A percentile compares a stretch with the other conserved stretches of the same genome.
Conservation (phyloP, 2,329 filamentous ascomycete genomes). For the Gyromitra esculenta region DNA sequence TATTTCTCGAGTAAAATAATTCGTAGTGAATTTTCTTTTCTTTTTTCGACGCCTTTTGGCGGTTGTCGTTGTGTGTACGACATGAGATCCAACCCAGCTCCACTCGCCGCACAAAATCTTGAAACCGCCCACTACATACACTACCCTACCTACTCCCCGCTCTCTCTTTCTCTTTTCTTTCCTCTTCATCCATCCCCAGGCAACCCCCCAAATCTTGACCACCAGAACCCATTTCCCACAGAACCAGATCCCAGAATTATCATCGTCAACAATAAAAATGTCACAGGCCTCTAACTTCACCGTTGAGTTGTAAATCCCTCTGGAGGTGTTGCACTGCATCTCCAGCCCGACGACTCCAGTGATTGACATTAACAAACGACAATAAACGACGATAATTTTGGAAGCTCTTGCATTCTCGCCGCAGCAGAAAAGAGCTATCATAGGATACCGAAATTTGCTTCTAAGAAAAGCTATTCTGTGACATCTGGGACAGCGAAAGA, state of each 20-base stretch:
- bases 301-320: conserved; percentile 55
- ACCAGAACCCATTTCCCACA: conserved; percentile 49
- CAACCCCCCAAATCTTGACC: conserved; percentile 24
- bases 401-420: conserved; percentile 38
- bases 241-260: conserved; percentile 50
- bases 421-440: conserved; percentile 33
- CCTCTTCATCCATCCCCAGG: conserved; percentile 37
- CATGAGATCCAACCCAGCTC: conserved; percentile 39
- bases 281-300: conserved; percentile 53
- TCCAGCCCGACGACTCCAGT: conserved; percentile 54
- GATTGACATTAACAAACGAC: conserved; percentile 54
- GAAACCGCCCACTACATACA: conserved; percentile 48
- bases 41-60: conserved; percentile 24
- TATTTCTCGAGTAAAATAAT: conserved; percentile 26
- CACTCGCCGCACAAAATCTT: conserved; percentile 44
- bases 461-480: conserved; percentile 44
- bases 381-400: conserved; percentile 52
- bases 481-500: conserved; percentile 51
- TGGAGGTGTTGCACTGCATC: conserved; percentile 53
- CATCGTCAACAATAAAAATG: conserved; percentile 55
- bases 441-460: conserved; percentile 38
- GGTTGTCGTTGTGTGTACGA: conserved; percentile 45
- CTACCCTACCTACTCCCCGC: conserved; percentile 31
- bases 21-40: conserved; percentile 12
- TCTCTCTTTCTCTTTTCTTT: conserved; percentile 34